Percentiles rank a stretch among this genome's conserved stretches.
Conservation (phyloP, 495 filamentous ascomycete genomes). For the Penicillium cosmopolitanum region DNA sequence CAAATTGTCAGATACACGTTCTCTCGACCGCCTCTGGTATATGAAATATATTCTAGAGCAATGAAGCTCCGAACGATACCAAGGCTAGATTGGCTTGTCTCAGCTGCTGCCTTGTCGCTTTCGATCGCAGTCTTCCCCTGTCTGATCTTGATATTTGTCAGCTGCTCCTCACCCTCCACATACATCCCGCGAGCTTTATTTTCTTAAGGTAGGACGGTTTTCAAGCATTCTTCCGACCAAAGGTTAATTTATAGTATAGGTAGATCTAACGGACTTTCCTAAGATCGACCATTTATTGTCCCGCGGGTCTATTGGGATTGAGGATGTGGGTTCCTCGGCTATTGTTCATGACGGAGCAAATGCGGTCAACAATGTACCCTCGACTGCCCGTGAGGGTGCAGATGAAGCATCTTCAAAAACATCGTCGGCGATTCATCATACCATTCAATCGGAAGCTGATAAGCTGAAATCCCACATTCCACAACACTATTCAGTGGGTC, state of each 20-base stretch:
- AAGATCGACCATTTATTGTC: background rate
- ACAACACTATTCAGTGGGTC: constrained; percentile 4
- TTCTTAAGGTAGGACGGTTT: constrained; percentile 7
- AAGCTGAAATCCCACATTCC: constrained; percentile 10
- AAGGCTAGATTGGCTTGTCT: background rate
- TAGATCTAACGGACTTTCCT: constrained; percentile 9
- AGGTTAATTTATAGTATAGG: background rate
- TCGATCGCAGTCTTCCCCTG: constrained; percentile 5
- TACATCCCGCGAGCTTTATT: constrained; percentile 7
- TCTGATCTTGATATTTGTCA: constrained; percentile 8
- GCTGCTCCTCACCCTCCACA: constrained; percentile 10
- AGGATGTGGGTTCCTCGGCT: background rate
- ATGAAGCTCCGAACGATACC: background rate
- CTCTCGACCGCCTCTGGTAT: background rate
- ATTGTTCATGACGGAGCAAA: background rate
- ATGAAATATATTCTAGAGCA: background rate
- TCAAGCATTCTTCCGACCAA: too few species aligned
- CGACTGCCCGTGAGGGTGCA: background rate
- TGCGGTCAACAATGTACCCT: background rate
- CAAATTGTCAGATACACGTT: background rate
- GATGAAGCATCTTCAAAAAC: background rate
- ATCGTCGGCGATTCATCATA: background rate
- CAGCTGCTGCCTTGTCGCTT: constrained; percentile 5
- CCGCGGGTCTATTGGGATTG: constrained; percentile 1
- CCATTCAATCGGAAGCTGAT: background rate